A percentile compares a stretch with the other conserved stretches of the same genome.
These are phyloP conservation scores for Saturnispora dispora DNA, from an alignment of 805 yeast species.

Conservation along the genomic window DNA sequence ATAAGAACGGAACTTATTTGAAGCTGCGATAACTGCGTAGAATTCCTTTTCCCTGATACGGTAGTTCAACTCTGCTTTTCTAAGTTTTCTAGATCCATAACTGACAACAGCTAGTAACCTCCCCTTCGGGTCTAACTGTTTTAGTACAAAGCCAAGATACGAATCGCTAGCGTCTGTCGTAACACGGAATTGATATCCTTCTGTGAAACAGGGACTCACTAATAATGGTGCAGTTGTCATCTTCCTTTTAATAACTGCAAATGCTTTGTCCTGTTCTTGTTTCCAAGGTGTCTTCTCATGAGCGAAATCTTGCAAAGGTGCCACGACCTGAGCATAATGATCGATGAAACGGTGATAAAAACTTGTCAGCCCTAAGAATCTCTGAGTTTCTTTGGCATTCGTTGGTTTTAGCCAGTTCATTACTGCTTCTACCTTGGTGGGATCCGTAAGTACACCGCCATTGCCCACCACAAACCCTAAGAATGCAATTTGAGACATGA, in stretches of 20 bases:
- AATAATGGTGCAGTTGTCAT: background rate
- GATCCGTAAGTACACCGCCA: background rate
- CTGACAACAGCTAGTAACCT: slow-evolving; percentile 1
- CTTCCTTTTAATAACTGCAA: background rate
- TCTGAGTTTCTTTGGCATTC: background rate
- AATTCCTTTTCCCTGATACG: background rate
- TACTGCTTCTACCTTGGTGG: background rate
- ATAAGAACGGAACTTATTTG: background rate
- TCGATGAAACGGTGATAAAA: background rate
- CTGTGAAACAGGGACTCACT: background rate
- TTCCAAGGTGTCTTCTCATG: background rate
- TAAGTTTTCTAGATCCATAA: slow-evolving; percentile 4
- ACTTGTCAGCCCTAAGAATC: background rate
- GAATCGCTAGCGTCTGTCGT: slow-evolving; percentile 5
- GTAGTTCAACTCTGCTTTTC: background rate
- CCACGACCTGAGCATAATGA: background rate
- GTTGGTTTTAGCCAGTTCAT: background rate
- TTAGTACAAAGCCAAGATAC: background rate
- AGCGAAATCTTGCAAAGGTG: background rate
- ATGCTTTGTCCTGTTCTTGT: background rate
- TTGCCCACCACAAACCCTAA: background rate
- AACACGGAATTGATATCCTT: background rate
- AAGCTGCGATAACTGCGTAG: background rate
- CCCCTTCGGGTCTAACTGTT: background rate
- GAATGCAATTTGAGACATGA: background rate